Conservation (phyloP, 2,329 filamentous ascomycete species). For the Aureobasidium sp. region DNA sequence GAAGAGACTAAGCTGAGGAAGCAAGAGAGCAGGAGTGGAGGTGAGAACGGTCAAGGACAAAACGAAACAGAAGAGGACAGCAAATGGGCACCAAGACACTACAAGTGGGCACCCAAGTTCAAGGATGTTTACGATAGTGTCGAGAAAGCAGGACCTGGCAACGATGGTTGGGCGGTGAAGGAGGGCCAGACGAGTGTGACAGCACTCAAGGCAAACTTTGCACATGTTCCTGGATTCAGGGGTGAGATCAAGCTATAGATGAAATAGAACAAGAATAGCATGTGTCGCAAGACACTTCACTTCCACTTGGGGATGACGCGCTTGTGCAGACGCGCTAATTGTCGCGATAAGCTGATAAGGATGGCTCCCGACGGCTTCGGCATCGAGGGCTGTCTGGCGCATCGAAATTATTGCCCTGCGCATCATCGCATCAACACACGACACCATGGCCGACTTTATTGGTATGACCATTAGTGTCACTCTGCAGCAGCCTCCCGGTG, state of each 20-base stretch:
- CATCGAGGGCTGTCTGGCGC: background rate
- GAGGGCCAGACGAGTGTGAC: slow-evolving; percentile 86
- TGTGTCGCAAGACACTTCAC: background rate
- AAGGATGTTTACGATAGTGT: slow-evolving; percentile 82
- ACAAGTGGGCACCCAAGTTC: slow-evolving; percentile 90
- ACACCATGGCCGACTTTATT: slow-evolving; percentile 60
- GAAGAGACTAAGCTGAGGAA: slow-evolving; percentile 69
- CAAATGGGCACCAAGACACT: slow-evolving; percentile 71
- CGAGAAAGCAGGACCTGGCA: slow-evolving; percentile 68
- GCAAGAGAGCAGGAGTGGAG: slow-evolving; percentile 40
- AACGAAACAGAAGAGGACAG: slow-evolving; percentile 31
- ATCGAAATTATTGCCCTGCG: slow-evolving; percentile 4
- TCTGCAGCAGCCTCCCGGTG: slow-evolving; percentile 57
- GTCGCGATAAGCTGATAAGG: background rate
- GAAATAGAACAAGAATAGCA: background rate
- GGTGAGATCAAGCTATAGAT: slow-evolving; percentile 69
- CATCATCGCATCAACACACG: slow-evolving; percentile 7
- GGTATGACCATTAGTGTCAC: slow-evolving; percentile 70
- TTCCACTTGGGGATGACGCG: background rate
- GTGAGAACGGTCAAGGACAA: slow-evolving; percentile 33
- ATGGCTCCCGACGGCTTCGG: too few relatives aligned
- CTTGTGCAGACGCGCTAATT: background rate
- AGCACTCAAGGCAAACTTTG: slow-evolving; percentile 86
- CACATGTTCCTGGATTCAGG: slow-evolving; percentile 60
- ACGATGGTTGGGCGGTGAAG: slow-evolving; percentile 88